Percentiles rank a stretch among this genome's conserved stretches.
Conservation (phyloP, 2,329 filamentous ascomycete genomes). For the Tolypocladium album region DNA sequence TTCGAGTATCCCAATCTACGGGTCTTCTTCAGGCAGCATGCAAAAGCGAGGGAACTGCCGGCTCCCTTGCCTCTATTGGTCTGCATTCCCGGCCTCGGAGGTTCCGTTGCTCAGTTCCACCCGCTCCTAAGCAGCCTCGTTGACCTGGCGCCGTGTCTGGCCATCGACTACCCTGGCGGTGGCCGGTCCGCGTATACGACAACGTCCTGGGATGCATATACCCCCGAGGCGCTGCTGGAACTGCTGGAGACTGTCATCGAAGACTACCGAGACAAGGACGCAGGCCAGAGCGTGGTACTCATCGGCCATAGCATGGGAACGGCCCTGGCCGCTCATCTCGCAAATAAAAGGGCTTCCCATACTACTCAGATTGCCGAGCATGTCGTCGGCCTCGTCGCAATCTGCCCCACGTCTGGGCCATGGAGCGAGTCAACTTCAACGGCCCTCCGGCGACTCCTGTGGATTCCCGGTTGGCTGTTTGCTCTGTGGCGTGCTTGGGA, state of each 20-base stretch:
- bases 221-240: constrained; percentile 61
- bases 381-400: constrained; percentile 66
- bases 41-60: constrained; percentile 73
- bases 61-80: constrained; percentile 73
- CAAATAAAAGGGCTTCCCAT: constrained; percentile 33
- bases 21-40: constrained; percentile 74
- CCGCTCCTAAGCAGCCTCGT: constrained; percentile 70
- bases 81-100: constrained; percentile 89
- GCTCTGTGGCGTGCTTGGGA: constrained; percentile 71
- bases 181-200: constrained; percentile 69
- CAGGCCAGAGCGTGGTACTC: constrained; percentile 62
- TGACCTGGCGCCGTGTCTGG: constrained; percentile 69
- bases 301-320: constrained; percentile 89
- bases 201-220: constrained; percentile 67
- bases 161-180: constrained; percentile 84
- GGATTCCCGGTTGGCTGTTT: constrained; percentile 62
- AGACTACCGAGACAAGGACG: constrained; percentile 54
- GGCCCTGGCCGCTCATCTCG: constrained; percentile 62
- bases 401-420: constrained; percentile 67
- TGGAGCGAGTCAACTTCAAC: constrained; percentile 33
- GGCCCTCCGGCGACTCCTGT: constrained; percentile 47
- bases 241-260: constrained; percentile 67
- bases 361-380: constrained; percentile 44
- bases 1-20: constrained; percentile 68
- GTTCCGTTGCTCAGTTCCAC: constrained; percentile 80